Base-by-base conservation (phyloP, 108 stramenopile species). In the Stephanodiscus minutulus region DNA sequence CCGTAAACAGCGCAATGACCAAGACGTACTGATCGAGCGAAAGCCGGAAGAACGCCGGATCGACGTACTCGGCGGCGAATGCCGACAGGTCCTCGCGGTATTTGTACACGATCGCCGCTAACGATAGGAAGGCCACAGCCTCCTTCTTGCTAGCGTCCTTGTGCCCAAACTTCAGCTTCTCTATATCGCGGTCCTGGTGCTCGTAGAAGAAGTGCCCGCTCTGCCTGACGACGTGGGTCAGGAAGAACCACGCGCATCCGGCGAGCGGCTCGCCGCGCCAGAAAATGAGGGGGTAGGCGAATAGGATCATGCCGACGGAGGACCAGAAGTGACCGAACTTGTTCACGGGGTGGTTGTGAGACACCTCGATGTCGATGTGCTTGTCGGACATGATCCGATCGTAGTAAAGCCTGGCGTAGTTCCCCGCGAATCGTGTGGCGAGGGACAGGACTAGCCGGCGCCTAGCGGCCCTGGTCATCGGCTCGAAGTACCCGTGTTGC, bases 141-240 rank as follows among this genome's bases (percentile, higher is more conserved):
- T 70, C 77, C 44, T 85, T 85, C 68, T 85, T 85, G 47, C 72
- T 74, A 3, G 65, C 76, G 43, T 85, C 84, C 69, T 85, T 85
- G 64, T 85, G 84, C 3, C 84, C 84, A 62, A 85, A 85, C 54
- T 85, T 85, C 33, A 79, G 76, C 74, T 85, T 85, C 66, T 85
- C 84, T 53, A 85, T 82, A 29, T 85, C 75, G 31, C 72, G 76
- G 54, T 85, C 84, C 77, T 85, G 84, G 49, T 85, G 77, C 52
- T 85, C 84, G 54, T 82, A 85, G 57, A 85, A 85, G 73, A 85
- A 85, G 41, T 85, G 84, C 0, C 84, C 84, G 11, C 56, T 71
- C 35, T 82, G 84, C 28, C 84, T 77, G 11, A 85, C 61, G 33
- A 82, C 72, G 44, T 85, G 84, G 0, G 84, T 82, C 20, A 76